A percentile compares a stretch with the other conserved stretches of the same genome.
Conservation (phyloP, 2,329 filamentous ascomycete genomes). For the Fusarium sp. region DNA sequence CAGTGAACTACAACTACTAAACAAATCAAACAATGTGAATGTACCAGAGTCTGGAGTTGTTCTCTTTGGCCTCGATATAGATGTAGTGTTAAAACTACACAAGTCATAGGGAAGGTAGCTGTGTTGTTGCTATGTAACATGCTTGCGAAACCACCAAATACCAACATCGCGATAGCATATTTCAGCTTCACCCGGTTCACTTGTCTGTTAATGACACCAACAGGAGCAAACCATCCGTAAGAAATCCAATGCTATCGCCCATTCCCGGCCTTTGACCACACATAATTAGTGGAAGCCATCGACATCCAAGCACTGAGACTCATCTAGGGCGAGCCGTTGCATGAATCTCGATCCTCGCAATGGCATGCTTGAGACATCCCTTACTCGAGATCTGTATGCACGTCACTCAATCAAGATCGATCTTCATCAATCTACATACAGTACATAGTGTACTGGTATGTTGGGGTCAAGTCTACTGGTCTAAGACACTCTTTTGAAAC, state of each 20-base stretch:
- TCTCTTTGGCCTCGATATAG: not conserved
- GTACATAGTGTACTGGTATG: not conserved
- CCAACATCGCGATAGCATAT: not conserved
- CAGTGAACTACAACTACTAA: no score
- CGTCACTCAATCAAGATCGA: not conserved
- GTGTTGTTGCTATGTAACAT: not conserved
- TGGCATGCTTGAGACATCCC: slow-evolving; percentile 22
- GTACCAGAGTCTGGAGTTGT: not conserved
- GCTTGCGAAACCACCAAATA: not conserved
- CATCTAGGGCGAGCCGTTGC: not conserved
- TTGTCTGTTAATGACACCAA: not conserved
- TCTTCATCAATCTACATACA: not conserved
- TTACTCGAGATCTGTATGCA: slow-evolving; percentile 2
- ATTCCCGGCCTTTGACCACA: no score
- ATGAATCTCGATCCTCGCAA: slow-evolving; percentile 26
- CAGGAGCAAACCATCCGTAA: not conserved
- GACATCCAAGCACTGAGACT: not conserved
- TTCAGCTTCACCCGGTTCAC: not conserved
- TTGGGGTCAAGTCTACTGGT: slow-evolving; percentile 6
- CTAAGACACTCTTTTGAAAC: not conserved
- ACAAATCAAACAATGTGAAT: not conserved
- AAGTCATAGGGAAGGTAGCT: not conserved
- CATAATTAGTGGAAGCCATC: not conserved
- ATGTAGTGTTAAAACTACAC: not conserved
- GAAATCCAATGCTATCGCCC: not conserved